Conservation (phyloP, 2,329 filamentous ascomycete species). For the Aotearoamyces nothofagi region DNA sequence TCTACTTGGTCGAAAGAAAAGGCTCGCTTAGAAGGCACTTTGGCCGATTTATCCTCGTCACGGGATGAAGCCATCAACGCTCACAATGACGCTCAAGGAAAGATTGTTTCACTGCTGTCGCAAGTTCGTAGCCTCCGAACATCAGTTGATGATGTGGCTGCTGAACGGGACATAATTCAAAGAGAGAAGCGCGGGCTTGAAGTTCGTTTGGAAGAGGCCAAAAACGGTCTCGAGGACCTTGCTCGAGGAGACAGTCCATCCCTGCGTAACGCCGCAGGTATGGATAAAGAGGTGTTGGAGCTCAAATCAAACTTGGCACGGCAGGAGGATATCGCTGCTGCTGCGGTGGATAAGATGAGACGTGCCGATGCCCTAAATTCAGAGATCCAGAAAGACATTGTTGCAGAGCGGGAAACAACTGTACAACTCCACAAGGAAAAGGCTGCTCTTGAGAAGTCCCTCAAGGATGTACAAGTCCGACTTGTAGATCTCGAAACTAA, state of each 20-base stretch:
- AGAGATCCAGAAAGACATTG: conserved; percentile 88
- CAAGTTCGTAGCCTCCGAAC: conserved; percentile 77
- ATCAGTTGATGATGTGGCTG: conserved; percentile 69
- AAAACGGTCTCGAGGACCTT: conserved; percentile 76
- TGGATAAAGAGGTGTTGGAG: conserved; percentile 79
- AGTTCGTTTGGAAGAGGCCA: conserved; percentile 71
- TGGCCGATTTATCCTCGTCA: conserved; percentile 80
- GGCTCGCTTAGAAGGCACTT: conserved; percentile 72
- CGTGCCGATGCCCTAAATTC: conserved; percentile 74
- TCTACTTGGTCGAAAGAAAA: conserved; percentile 99
- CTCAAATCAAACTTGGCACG: conserved; percentile 80
- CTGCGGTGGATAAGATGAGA: conserved; percentile 94
- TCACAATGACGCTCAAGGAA: conserved; percentile 88
- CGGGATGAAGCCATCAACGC: conserved; percentile 85
- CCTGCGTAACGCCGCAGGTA: conserved; percentile 74
- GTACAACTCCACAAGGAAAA: conserved; percentile 81
- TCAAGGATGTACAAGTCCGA: conserved; percentile 81
- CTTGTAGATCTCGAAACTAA: conserved; percentile 94
- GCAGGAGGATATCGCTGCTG: conserved; percentile 81
- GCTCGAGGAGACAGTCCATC: conserved; percentile 74
- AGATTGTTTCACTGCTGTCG: conserved; percentile 78
- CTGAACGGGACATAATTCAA: conserved; percentile 70
- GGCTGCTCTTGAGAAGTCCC: conserved; percentile 70
- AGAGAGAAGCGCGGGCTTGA: conserved; percentile 88
- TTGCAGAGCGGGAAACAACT: conserved; percentile 68